Evolutionary conservation across 2,329 filamentous ascomycete genomes (phyloP).

Genomic region (Chaetomium globosum): DNA sequence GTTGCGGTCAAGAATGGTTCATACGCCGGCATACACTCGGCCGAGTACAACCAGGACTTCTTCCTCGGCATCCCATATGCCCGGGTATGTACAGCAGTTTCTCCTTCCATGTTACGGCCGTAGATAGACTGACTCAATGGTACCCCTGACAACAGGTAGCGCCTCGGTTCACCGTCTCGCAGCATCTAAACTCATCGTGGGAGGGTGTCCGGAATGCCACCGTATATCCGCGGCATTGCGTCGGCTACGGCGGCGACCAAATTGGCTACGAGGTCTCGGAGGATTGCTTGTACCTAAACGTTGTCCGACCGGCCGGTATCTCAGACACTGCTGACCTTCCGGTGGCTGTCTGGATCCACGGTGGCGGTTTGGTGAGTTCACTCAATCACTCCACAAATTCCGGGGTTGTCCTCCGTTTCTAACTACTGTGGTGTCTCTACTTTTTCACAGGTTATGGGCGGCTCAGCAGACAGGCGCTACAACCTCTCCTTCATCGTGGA

Average conservation of each 20-base stretch:
- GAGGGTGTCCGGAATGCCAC: slow-evolving; percentile 18
- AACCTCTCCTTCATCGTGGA: slow-evolving; percentile 62
- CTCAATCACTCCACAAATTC: not conserved
- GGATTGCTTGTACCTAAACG: slow-evolving; percentile 65
- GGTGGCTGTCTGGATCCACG: slow-evolving; percentile 62
- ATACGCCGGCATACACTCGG: slow-evolving; percentile 42
- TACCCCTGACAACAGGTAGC: not conserved
- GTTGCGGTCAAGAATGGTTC: slow-evolving; percentile 41
- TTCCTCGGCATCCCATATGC: slow-evolving; percentile 62
- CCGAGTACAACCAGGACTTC: slow-evolving; percentile 50
- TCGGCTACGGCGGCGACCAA: slow-evolving; percentile 16
- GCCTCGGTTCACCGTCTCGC: slow-evolving; percentile 14
- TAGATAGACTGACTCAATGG: too few relatives aligned
- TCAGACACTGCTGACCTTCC: slow-evolving; percentile 45
- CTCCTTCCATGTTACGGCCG: too few relatives aligned
- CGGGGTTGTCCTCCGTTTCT: not conserved
- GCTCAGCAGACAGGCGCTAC: slow-evolving; percentile 52
- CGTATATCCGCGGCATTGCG: slow-evolving; percentile 9
- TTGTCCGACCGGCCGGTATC: slow-evolving; percentile 57
- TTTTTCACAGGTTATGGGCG: slow-evolving; percentile 18
- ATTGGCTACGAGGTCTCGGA: slow-evolving; percentile 44
- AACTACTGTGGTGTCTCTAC: not conserved
- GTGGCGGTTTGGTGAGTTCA: slow-evolving; percentile 39
- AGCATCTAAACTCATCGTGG: slow-evolving; percentile 26
- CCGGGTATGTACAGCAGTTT: slow-evolving; percentile 36